Evolutionary conservation across 2,329 filamentous ascomycete species (phyloP).

Genomic region (Fusarium setosum): DNA sequence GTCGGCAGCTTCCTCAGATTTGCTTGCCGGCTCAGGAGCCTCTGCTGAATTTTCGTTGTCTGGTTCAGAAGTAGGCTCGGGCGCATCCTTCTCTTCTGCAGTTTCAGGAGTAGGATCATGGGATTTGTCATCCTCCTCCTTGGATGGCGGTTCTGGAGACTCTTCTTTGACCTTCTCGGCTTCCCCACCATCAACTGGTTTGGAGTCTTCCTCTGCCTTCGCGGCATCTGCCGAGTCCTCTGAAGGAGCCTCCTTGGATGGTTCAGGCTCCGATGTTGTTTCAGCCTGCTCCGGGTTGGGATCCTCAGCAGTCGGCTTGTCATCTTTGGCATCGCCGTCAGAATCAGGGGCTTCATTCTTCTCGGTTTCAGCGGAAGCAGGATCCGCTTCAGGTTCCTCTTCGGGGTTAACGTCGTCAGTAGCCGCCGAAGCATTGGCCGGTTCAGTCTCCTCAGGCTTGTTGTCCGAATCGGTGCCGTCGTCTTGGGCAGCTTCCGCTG

Average conservation of each 20-base stretch:
- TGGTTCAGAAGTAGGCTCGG: neutral
- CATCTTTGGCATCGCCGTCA: conserved; percentile 1
- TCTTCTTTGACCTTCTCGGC: conserved; percentile 6
- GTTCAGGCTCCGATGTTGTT: neutral
- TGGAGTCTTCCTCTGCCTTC: neutral
- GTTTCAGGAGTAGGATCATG: conserved; percentile 8
- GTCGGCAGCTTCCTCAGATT: conserved; percentile 5
- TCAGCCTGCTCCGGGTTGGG: conserved; percentile 2
- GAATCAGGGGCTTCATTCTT: neutral
- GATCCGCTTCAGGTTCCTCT: neutral
- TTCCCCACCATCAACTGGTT: neutral
- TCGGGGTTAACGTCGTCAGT: conserved; percentile 1
- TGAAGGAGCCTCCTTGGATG: neutral
- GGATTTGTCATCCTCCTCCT: conserved; percentile 3
- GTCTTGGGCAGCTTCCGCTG: neutral
- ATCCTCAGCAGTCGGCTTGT: neutral
- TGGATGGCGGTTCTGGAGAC: conserved; percentile 1
- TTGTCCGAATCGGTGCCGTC: neutral
- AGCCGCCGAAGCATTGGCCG: neutral
- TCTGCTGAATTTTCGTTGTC: conserved; percentile 9
- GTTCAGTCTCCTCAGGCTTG: neutral
- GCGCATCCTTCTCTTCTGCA: conserved; percentile 2
- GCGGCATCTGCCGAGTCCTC: neutral
- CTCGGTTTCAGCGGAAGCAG: neutral
- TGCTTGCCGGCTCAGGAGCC: neutral